These are phyloP conservation scores for Pleurotus giganteus DNA, from an alignment of 768 basidiomycete genomes.

Conservation along the genomic window DNA sequence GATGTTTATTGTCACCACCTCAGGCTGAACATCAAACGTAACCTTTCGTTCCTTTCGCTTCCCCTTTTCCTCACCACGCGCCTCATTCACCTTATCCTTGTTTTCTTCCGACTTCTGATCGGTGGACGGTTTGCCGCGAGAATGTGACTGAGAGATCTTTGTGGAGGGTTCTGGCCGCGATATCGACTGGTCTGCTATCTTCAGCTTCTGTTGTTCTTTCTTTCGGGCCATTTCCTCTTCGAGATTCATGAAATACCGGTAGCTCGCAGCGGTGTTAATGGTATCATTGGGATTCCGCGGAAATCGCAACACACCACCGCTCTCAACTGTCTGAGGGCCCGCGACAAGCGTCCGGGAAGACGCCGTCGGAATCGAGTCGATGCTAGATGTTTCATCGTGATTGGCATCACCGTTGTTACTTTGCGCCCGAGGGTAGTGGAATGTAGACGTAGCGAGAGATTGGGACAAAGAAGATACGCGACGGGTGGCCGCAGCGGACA, in stretches of 20 bases:
- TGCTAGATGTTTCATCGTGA: constrained; percentile 14
- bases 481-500: constrained; percentile 35
- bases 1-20: constrained; percentile 44
- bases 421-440: constrained; percentile 48
- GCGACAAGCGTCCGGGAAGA: constrained; percentile 5
- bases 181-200: constrained; percentile 15
- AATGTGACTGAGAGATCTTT: not conserved
- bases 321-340: constrained; percentile 18
- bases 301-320: constrained; percentile 35
- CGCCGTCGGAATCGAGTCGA: constrained; percentile 9
- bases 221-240: constrained; percentile 40
- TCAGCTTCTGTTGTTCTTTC: constrained; percentile 20
- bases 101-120: constrained; percentile 14
- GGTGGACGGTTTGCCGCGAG: constrained; percentile 8
- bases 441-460: constrained; percentile 59
- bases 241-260: constrained; percentile 38
- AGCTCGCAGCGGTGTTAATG: constrained; percentile 45
- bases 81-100: constrained; percentile 20
- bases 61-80: constrained; percentile 32
- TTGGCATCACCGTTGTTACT: constrained; percentile 16
- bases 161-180: constrained; percentile 17
- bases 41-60: constrained; percentile 72
- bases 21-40: constrained; percentile 68
- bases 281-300: constrained; percentile 35
- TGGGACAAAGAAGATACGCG: constrained; percentile 65